phyloP scores from a whole-genome alignment of 805 yeast genomes.

The Cyberlindnera meyerae region DNA sequence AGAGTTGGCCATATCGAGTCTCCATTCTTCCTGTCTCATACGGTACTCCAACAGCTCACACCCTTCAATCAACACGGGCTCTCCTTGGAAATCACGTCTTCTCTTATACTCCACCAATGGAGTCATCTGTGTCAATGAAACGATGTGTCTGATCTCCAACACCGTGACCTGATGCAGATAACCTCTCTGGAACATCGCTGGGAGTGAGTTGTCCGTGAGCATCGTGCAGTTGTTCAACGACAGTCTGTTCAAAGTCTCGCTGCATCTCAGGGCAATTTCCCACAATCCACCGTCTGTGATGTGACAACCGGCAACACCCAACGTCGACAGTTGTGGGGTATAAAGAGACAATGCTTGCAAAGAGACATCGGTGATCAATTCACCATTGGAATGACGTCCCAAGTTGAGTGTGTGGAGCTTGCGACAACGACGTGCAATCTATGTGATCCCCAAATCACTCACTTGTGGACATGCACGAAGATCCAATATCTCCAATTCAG shows the following conservation, averaged over 20 bases:
- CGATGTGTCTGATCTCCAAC: slow-evolving; percentile 66
- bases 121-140: slow-evolving; percentile 49
- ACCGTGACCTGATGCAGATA: slow-evolving; percentile 61
- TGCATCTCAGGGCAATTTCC: slow-evolving; percentile 63
- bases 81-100: slow-evolving; percentile 29
- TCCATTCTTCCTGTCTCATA: slow-evolving; percentile 56
- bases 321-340: slow-evolving; percentile 47
- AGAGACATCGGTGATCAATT: slow-evolving; percentile 65
- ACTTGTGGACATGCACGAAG: slow-evolving; percentile 79
- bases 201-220: slow-evolving; percentile 55
- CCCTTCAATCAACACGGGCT: slow-evolving; percentile 59
- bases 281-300: slow-evolving; percentile 74
- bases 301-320: slow-evolving; percentile 87
- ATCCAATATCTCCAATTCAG: slow-evolving; percentile 61
- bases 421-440: slow-evolving; percentile 58
- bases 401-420: slow-evolving; percentile 59
- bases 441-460: slow-evolving; percentile 68
- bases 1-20: slow-evolving; percentile 52
- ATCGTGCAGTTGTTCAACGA: slow-evolving; percentile 69
- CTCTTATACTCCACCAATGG: slow-evolving; percentile 66
- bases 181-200: slow-evolving; percentile 39
- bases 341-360: slow-evolving; percentile 47
- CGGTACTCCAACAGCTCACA: slow-evolving; percentile 64
- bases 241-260: slow-evolving; percentile 51
- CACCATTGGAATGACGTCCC: slow-evolving; percentile 71